These are phyloP conservation scores for Luffa aegyptiaca DNA, from an alignment of 306 rosid genomes.

Conservation along the genomic window DNA sequence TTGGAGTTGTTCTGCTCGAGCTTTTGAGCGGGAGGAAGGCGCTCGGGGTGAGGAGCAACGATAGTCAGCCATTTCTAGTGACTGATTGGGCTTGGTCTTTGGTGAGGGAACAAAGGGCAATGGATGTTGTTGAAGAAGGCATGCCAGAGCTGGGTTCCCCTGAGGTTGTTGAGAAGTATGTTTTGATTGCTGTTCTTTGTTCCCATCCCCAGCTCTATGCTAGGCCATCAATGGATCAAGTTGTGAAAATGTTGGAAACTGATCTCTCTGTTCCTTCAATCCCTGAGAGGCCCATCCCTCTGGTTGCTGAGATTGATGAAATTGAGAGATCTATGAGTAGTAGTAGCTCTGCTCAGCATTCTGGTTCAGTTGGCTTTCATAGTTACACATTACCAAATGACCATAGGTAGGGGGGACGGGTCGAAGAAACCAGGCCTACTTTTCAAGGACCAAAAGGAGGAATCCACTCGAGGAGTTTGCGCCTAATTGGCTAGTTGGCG, in stretches of 20 bases:
- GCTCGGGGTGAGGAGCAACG: conserved; percentile 29
- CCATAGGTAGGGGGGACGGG: neutral
- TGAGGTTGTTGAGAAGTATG: conserved; percentile 69
- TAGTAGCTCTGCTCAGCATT: conserved; percentile 42
- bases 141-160: conserved; percentile 57
- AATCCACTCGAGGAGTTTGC: neutral
- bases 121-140: conserved; percentile 72
- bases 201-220: conserved; percentile 93
- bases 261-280: conserved; percentile 65
- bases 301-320: conserved; percentile 55
- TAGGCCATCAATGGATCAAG: conserved; percentile 97
- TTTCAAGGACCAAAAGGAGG: neutral
- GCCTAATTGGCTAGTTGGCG: neutral
- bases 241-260: conserved; percentile 86
- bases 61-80: conserved; percentile 49
- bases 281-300: conserved; percentile 67
- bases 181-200: conserved; percentile 71
- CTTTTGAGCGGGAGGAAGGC: conserved; percentile 92
- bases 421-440: neutral
- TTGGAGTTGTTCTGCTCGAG: conserved; percentile 86
- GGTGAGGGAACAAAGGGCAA: conserved; percentile 49
- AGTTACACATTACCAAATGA: conserved; percentile 19
- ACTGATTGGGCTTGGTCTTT: conserved; percentile 89
- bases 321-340: conserved; percentile 57
- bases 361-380: conserved; percentile 53